Conservation (phyloP, 108 stramenopile genomes). For the Conticribra weissflogii region DNA sequence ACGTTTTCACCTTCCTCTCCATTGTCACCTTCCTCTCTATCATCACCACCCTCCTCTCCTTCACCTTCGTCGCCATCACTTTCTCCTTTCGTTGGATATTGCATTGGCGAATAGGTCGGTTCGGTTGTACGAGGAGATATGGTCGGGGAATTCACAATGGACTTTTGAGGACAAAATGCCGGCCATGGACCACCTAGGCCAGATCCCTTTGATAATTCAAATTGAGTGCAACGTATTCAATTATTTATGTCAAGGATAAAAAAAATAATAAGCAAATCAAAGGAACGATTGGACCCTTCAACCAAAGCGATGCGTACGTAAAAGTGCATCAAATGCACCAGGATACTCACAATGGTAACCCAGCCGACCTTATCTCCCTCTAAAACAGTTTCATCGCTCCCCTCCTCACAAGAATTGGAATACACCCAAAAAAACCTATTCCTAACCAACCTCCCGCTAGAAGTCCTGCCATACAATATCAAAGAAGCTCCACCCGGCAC, state of each 20-base stretch:
- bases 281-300: not conserved
- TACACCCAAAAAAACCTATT: conserved; percentile 50
- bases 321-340: not conserved
- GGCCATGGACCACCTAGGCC: conserved; percentile 30
- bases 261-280: not conserved
- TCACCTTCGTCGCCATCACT: not conserved
- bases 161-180: conserved; percentile 20
- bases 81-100: not conserved
- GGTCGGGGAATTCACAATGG: conserved; percentile 18
- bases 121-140: conserved; percentile 31
- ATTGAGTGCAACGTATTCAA: not conserved
- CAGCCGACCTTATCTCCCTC: conserved; percentile 41
- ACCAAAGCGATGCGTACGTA: not conserved
- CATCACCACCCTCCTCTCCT: not conserved
- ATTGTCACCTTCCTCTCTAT: not conserved
- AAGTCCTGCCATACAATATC: conserved; percentile 39
- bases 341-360: conserved; percentile 42
- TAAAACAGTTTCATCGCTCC: conserved; percentile 15
- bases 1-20: not conserved
- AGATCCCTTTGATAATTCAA: conserved; percentile 1
- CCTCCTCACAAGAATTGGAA: conserved; percentile 10
- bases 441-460: conserved; percentile 19
- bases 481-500: conserved; percentile 40
- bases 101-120: conserved; percentile 25
- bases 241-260: not conserved